Evolutionary conservation across 1,284 basidiomycete genomes (phyloP).

Genomic region (Marasmius fiardii): DNA sequence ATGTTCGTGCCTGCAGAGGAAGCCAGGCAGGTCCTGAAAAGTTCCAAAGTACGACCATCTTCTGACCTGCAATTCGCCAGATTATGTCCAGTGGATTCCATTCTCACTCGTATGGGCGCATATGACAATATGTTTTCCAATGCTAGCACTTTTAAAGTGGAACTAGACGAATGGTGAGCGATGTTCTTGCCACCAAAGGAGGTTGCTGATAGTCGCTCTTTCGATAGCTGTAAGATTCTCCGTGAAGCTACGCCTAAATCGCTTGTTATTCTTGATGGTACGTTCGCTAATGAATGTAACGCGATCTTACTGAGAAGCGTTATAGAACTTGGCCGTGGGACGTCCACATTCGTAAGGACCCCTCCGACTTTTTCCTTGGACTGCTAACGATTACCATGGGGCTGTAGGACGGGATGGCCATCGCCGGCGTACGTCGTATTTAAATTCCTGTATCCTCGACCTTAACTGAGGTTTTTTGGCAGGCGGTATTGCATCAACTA

Average conservation of each 20-base stretch:
- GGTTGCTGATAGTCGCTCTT: background rate
- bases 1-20: constrained; percentile 90
- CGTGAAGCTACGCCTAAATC: constrained; percentile 90
- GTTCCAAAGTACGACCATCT: background rate
- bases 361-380: constrained; percentile 5
- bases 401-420: constrained; percentile 90
- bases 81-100: constrained; percentile 88
- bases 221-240: constrained; percentile 80
- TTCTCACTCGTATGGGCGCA: constrained; percentile 98
- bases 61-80: constrained; percentile 30
- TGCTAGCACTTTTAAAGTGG: constrained; percentile 94
- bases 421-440: constrained; percentile 78
- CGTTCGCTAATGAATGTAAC: constrained; percentile 18
- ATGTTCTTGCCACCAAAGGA: background rate
- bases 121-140: constrained; percentile 98
- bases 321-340: constrained; percentile 85
- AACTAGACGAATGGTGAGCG: constrained; percentile 87
- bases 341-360: constrained; percentile 72
- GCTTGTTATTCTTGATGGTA: constrained; percentile 92
- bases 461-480: constrained; percentile 11
- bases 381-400: constrained; percentile 10
- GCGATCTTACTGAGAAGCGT: constrained; percentile 12
- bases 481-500: constrained; percentile 90
- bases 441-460: constrained; percentile 1
- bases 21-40: constrained; percentile 55